Evolutionary conservation across 768 basidiomycete species (phyloP).

Genomic region (Scleroderma citrinum): DNA sequence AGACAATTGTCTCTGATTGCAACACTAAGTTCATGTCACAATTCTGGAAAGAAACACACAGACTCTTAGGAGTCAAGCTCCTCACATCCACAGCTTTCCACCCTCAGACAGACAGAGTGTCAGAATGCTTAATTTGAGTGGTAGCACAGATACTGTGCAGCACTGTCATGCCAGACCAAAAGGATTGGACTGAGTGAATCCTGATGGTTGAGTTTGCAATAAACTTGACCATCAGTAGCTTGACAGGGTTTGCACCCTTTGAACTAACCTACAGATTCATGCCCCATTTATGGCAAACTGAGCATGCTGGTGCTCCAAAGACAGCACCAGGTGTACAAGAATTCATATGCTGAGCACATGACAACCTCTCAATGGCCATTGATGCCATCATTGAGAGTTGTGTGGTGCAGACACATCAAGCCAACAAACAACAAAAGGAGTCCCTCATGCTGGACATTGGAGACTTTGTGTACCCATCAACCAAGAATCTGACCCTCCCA

Average conservation of each 20-base stretch:
- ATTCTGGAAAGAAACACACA: slow-evolving; percentile 27
- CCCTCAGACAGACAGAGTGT: slow-evolving; percentile 35
- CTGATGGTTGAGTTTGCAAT: slow-evolving; percentile 17
- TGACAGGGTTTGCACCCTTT: slow-evolving; percentile 13
- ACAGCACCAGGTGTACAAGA: slow-evolving; percentile 15
- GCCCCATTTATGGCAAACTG: neutral
- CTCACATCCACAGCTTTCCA: slow-evolving; percentile 36
- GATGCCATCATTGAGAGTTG: slow-evolving; percentile 11
- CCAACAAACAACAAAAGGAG: slow-evolving; percentile 1
- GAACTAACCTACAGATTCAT: slow-evolving; percentile 18
- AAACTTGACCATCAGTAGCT: slow-evolving; percentile 11
- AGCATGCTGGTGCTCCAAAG: slow-evolving; percentile 10
- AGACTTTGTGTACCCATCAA: slow-evolving; percentile 31
- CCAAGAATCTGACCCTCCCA: slow-evolving; percentile 18
- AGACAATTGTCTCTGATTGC: slow-evolving; percentile 23
- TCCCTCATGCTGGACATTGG: slow-evolving; percentile 5
- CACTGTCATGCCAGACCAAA: slow-evolving; percentile 21
- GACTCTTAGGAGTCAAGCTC: slow-evolving; percentile 24
- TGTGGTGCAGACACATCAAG: slow-evolving; percentile 6
- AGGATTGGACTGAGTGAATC: slow-evolving; percentile 11
- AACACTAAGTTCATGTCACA: slow-evolving; percentile 30
- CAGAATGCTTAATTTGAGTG: slow-evolving; percentile 21
- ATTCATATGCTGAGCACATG: slow-evolving; percentile 21
- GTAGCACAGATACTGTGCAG: slow-evolving; percentile 29
- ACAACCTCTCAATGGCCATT: slow-evolving; percentile 9